Evolutionary conservation across 2,329 filamentous ascomycete genomes (phyloP), one percentile per base, ranked within the genome.

Genomic region (Ophiostoma quercus): DNA sequence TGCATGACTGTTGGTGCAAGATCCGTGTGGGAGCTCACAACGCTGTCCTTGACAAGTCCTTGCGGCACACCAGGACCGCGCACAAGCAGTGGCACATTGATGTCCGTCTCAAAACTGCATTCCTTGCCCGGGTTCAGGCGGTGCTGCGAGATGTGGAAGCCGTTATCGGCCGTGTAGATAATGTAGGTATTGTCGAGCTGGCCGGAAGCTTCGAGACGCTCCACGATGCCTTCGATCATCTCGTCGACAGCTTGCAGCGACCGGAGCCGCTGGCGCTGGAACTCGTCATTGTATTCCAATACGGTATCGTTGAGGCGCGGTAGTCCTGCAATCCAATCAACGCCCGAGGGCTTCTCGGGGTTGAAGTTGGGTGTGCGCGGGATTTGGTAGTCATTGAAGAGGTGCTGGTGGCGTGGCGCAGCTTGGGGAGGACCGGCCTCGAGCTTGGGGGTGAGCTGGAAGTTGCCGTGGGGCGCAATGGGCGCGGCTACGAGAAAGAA

Each of bases 401-500:
- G 81, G 74, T 88, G 77, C 62, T 82, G 79, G 71, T 92, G 89
- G 54, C 88, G 81, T 57, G 86, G 79, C 0, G 87, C 83, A 0
- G 87, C 83, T 19, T 89, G 43, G 71, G 12, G 74, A 71, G 71
- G 75, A 51, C 43, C 63, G 41, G 22, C 51, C 54, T 54, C 73
- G 72, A 69, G 39, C 19, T 16, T 6, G 11, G 68, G 68, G 16
- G 43, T 9, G 34, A 54, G 73, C 47, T 80, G 77, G 3, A 84
- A 79, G 71, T 87, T 86, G 19, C 84, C 83, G 73, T 92, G 90
- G 0, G 90, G 90, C 0, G 86, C 88, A 11, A 89, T 83, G 0
- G 90, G 90, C 0, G 89, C 86, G 7, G 90, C 81, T 0, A 83
- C 83, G 3, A 92, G 76, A 75, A 92, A 92, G 78, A 91, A 92